Evolutionary conservation across 352 stramenopile species (phyloP), one percentile per base, ranked within the genome.

Genomic region (Halophytophthora polymorphica): DNA sequence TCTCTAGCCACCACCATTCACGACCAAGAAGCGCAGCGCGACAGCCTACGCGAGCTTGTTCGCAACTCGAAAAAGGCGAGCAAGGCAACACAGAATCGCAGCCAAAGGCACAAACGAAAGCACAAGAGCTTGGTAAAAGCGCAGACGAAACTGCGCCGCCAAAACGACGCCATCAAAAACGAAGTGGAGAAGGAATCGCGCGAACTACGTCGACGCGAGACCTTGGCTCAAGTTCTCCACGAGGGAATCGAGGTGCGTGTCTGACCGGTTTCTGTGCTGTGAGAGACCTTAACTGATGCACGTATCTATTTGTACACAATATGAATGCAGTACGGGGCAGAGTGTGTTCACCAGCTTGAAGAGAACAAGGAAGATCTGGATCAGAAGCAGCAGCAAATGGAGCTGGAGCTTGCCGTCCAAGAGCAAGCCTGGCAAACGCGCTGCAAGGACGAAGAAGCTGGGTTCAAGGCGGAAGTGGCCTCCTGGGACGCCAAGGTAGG

Each of bases 401-500:
- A 66, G 19, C 55, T 73, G 46, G 48, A 69, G 38, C 55, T 73
- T 56, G 50, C 51, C 44, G 38, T 22, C 17, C 59, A 64, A 35
- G 64, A 69, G 37, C 55, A 69, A 34, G 56, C 12, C 13, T 57
- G 65, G 36, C 59, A 73, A 29, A 47, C 60, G 37, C 50, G 64
- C 38, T 69, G 48, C 38, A 55, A 55, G 25, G 50, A 57, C 2
- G 51, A 66, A 66, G 64, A 73, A 40, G 45, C 34, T 23, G 39
- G 61, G 34, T 50, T 73, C 15, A 43, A 66, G 42, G 60, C 47
- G 29, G 48, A 66, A 19, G 19, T 69, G 25, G 48, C 52, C 8
- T 44, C 45, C 44, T 73, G 59, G 60, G 49, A 69, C 55, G 51
- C 66, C 46, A 73, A 73, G 64, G 64, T 73, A 60, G 25, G 25